These are phyloP conservation scores for Stemphylium vesicarium DNA, from an alignment of 2,329 filamentous ascomycete genomes.

Conservation along the genomic window DNA sequence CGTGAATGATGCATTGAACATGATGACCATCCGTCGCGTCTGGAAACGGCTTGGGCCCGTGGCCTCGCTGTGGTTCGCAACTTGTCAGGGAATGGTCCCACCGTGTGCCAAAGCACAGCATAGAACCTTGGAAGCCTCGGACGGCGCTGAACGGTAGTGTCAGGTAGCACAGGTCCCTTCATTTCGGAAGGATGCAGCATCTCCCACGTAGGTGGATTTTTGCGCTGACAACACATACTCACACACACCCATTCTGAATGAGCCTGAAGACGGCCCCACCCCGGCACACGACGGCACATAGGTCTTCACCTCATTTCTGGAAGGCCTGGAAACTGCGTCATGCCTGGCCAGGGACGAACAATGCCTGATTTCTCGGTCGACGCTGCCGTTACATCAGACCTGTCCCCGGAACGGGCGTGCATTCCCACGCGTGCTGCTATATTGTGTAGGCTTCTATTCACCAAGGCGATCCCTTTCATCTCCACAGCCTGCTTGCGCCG, in stretches of 20 bases:
- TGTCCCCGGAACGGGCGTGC: constrained; percentile 27
- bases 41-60: constrained; percentile 26
- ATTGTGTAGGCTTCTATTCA: constrained; percentile 33
- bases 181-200: constrained; percentile 50
- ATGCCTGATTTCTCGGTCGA: constrained; percentile 25
- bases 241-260: constrained; percentile 35
- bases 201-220: constrained; percentile 43
- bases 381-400: constrained; percentile 22
- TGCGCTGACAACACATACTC: constrained; percentile 34
- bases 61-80: constrained; percentile 20
- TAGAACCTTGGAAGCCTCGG: constrained; percentile 16
- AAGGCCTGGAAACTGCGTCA: constrained; percentile 31
- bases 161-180: constrained; percentile 47
- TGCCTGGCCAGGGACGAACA: constrained; percentile 34
- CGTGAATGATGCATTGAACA: constrained; percentile 19
- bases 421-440: constrained; percentile 30
- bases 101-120: constrained; percentile 25
- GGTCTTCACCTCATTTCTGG: constrained; percentile 27
- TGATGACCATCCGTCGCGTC: constrained; percentile 13
- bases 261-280: constrained; percentile 44
- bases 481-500: constrained; percentile 24
- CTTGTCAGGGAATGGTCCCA: constrained; percentile 26
- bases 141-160: constrained; percentile 22
- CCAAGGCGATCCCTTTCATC: constrained; percentile 26
- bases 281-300: constrained; percentile 33